These are phyloP conservation scores for Caryopteris hybrid DNA, from an alignment of 305 asterid genomes.

Conservation along the genomic window DNA sequence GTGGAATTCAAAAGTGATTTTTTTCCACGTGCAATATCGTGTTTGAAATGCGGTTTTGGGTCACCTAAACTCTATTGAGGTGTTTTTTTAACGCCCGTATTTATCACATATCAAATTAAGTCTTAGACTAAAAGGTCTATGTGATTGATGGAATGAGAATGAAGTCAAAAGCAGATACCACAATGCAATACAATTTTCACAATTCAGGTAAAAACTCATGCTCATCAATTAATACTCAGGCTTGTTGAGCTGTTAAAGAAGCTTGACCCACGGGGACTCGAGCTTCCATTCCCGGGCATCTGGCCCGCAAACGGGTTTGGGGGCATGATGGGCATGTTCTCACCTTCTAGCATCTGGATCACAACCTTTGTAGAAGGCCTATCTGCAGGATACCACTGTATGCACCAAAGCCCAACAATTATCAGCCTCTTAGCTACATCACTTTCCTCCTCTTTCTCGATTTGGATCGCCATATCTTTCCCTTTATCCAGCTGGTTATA, in stretches of 20 bases:
- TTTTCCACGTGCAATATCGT: no score
- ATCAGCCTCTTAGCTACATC: constrained; percentile 32
- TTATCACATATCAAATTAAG: no score
- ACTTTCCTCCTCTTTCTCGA: constrained; percentile 31
- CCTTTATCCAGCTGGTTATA: constrained; percentile 44
- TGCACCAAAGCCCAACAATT: constrained; percentile 50
- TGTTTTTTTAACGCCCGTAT: no score
- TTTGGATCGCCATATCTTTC: constrained; percentile 31
- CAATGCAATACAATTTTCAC: neutral
- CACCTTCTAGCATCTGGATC: constrained; percentile 44
- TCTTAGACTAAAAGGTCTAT: neutral
- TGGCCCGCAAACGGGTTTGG: constrained; percentile 47
- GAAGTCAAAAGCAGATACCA: neutral
- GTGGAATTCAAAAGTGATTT: no score
- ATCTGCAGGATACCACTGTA: constrained; percentile 49
- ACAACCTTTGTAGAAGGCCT: constrained; percentile 43
- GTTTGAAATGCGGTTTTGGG: no score
- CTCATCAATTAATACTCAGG: neutral
- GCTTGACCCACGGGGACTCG: constrained; percentile 21
- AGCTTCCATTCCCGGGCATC: neutral
- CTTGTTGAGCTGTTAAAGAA: constrained; percentile 1
- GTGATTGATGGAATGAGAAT: neutral
- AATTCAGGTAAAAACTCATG: neutral
- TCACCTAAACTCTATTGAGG: no score
- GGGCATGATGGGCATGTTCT: constrained; percentile 38